Evolutionary conservation across 2,329 filamentous ascomycete species (phyloP), one percentile per base, ranked within the genome.

Genomic region (Blastomyces gilchristii): DNA sequence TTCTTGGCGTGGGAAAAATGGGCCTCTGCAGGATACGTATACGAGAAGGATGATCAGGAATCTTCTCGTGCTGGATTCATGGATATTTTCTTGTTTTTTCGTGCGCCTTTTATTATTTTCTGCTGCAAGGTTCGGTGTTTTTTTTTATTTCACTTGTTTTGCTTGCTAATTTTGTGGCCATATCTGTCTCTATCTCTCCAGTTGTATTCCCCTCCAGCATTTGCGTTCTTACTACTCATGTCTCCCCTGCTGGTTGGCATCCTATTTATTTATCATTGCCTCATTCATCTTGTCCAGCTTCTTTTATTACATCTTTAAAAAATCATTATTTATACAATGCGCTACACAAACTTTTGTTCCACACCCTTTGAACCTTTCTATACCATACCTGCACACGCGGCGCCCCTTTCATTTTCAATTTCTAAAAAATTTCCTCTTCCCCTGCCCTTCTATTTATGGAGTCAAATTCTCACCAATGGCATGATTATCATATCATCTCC

Each of bases 61-160:
- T 34, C 12, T 22, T 47, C 47, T 59, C 41, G 41, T 59, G 57
- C 25, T 59, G 57, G 57, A 52, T 53, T 53, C 58, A 61, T 61
- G 58, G 58, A 52, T 47, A 41, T 62, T 67, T 58, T 64, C 60
- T 64, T 63, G 59, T 50, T 25, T 64, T 54, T 62, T 62, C n/a
- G 18, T 63, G 47, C 63, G 18, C 31, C 34, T 56, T 56, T n/a
- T n/a, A n/a, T 8, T 45, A 28, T 25, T 14, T 4, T 16, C 16
- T 2, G 37, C 37, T 50, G 25, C 39, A 59, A 59, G 39, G 41
- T 47, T 47, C 43, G 57, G 57, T 59, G 39, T 59, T 49, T 59
- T 59, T 41, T 47, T 25, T 59, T 34, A 37, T 47, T 41, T 47
- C 41, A 47, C 11, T n/a, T 58, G 61, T 31, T 63, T 63, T 63